Percentiles rank a stretch among this genome's conserved stretches.
Evolutionary conservation across 2,329 filamentous ascomycete species (phyloP).

Genomic region (Raffaelea deltoideospora): DNA sequence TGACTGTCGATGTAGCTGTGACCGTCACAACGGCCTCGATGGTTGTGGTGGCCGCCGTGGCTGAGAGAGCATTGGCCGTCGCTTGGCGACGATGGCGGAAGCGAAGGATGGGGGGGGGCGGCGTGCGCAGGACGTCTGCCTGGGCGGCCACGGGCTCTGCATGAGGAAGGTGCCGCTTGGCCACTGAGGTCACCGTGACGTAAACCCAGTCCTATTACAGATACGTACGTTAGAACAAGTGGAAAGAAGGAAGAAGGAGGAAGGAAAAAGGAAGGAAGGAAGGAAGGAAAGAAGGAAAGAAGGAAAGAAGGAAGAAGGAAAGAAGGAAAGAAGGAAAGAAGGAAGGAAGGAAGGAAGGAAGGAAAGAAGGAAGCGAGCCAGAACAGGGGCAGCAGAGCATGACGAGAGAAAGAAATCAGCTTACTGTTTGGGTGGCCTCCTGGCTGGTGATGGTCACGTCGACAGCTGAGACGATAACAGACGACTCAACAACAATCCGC

Average conservation of each 20-base stretch:
- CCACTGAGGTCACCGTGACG: constrained; percentile 3
- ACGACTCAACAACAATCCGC: constrained; percentile 8
- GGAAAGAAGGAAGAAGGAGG: no score
- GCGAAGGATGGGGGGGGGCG: background rate
- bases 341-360: no score
- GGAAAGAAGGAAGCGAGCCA: no score
- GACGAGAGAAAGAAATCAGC: no score
- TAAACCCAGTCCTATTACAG: background rate
- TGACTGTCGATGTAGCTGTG: background rate
- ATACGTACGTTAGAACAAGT: background rate
- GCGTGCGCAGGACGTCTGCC: background rate
- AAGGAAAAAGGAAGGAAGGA: no score
- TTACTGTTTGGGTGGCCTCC: constrained; percentile 10
- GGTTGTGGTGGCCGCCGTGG: constrained; percentile 1
- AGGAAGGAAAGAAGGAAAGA: no score
- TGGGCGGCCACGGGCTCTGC: background rate
- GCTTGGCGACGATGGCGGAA: background rate
- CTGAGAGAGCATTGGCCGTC: background rate
- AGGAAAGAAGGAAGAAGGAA: no score
- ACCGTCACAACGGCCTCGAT: background rate
- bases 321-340: no score
- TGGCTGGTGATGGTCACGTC: constrained; percentile 7
- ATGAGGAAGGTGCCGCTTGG: background rate
- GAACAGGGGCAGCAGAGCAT: no score
- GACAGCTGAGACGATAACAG: constrained; percentile 5